Conservation (phyloP, 192 early-diverging fungal species). For the Geranomyces variabilis region DNA sequence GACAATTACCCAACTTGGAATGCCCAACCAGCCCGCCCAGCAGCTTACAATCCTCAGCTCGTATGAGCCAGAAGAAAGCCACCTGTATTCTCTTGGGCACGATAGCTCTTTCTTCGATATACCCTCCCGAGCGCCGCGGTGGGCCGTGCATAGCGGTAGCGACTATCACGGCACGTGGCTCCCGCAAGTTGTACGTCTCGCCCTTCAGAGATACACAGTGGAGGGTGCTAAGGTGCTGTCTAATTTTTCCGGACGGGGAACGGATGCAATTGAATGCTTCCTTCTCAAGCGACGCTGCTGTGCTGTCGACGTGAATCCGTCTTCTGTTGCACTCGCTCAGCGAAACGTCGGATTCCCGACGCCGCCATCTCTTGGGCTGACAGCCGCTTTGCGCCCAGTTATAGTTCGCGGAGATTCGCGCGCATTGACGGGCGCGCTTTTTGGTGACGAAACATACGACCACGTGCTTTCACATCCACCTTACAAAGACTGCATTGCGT, state of each 20-base stretch:
- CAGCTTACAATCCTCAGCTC: constrained; percentile 46
- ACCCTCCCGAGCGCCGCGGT: constrained; percentile 85
- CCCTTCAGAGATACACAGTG: constrained; percentile 74
- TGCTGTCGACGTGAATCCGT: constrained; percentile 88
- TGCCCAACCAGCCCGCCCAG: constrained; percentile 36
- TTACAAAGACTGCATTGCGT: constrained; percentile 77
- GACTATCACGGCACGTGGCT: constrained; percentile 96
- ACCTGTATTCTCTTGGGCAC: constrained; percentile 74
- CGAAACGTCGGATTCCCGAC: constrained; percentile 85
- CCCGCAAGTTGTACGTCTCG: constrained; percentile 81
- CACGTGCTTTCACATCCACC: constrained; percentile 92
- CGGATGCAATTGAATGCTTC: constrained; percentile 89
- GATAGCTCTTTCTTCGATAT: constrained; percentile 90
- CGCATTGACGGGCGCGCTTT: constrained; percentile 63
- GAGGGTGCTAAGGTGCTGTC: constrained; percentile 81
- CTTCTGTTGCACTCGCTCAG: constrained; percentile 80
- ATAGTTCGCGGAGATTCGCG: constrained; percentile 85
- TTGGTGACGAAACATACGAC: constrained; percentile 77
- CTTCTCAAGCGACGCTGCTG: constrained; percentile 75
- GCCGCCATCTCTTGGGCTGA: constrained; percentile 61
- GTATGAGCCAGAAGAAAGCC: constrained; percentile 68
- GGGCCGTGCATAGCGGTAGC: constrained; percentile 67
- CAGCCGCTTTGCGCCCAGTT: constrained; percentile 78
- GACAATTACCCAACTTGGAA: constrained; percentile 37
- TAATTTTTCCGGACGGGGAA: constrained; percentile 92